Conservation (phyloP, 768 basidiomycete species). For the Coprinopsis cinerea region DNA sequence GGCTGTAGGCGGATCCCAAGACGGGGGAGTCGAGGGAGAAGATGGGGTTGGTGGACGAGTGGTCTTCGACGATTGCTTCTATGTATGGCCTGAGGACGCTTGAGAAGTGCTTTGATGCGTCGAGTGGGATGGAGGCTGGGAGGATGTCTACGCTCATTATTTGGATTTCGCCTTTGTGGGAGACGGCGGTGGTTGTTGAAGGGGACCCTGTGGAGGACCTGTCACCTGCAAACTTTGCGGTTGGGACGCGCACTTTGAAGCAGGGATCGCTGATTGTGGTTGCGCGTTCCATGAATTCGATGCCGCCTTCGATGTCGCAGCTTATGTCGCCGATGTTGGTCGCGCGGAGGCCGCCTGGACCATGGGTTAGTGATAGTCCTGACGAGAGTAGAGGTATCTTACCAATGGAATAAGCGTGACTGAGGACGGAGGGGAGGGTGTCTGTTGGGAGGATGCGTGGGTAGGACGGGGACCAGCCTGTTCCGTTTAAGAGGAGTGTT, state of each 20-base stretch:
- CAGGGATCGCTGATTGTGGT: conserved; percentile 78
- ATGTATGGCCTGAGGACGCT: conserved; percentile 63
- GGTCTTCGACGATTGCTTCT: conserved; percentile 28
- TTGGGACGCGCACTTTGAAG: conserved; percentile 50
- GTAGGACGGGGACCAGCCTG: conserved; percentile 75
- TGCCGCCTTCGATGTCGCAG: conserved; percentile 84
- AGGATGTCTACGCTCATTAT: conserved; percentile 92
- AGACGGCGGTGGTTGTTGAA: conserved; percentile 33
- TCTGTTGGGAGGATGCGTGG: conserved; percentile 74
- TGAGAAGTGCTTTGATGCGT: conserved; percentile 78
- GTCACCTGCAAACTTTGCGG: too few species aligned
- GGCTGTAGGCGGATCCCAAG: background rate
- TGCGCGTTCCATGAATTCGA: conserved; percentile 73
- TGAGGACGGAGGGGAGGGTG: conserved; percentile 48
- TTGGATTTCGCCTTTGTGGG: conserved; percentile 51
- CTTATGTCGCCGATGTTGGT: conserved; percentile 81
- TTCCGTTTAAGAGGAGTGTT: conserved; percentile 80
- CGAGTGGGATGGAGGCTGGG: conserved; percentile 76
- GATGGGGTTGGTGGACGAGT: conserved; percentile 20
- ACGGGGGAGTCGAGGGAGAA: background rate
- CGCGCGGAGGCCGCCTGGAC: too few species aligned
- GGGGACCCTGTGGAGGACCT: too few species aligned
- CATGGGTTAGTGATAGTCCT: too few species aligned
- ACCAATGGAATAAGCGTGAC: too few species aligned
- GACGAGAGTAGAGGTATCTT: too few species aligned